Conservation (phyloP, 2,329 filamentous ascomycete species). For the Lecanosticta acicola region DNA sequence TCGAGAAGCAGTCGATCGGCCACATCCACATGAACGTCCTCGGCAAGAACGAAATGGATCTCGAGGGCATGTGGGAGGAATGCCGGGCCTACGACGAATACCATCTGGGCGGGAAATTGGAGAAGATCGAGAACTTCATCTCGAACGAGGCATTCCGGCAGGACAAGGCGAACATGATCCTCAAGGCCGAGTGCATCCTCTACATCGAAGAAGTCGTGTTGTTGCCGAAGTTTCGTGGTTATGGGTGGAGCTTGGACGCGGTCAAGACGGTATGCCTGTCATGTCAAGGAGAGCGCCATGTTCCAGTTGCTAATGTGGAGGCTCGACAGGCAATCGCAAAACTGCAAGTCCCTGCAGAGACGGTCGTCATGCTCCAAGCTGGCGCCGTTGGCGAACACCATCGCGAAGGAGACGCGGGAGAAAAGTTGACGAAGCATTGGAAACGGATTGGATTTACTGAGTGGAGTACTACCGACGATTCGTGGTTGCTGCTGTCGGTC, state of each 20-base stretch:
- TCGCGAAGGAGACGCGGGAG: constrained; percentile 7
- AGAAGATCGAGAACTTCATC: constrained; percentile 20
- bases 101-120: constrained; percentile 11
- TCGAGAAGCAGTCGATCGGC: constrained; percentile 1
- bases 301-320: too few species aligned
- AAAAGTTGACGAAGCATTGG: constrained; percentile 18
- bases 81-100: constrained; percentile 12
- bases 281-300: background rate
- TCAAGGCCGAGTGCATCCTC: constrained; percentile 7
- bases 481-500: constrained; percentile 19
- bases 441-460: constrained; percentile 14
- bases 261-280: constrained; percentile 1
- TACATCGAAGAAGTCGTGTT: constrained; percentile 14
- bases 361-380: constrained; percentile 16
- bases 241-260: constrained; percentile 10
- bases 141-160: constrained; percentile 15
- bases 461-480: constrained; percentile 21
- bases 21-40: constrained; percentile 9
- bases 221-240: constrained; percentile 4
- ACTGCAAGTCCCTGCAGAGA: constrained; percentile 4
- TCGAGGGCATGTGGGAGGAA: constrained; percentile 15
- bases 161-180: constrained; percentile 7
- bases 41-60: constrained; percentile 5
- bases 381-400: constrained; percentile 5
- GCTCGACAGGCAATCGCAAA: constrained; percentile 2